These are phyloP conservation scores for Usnea hakonensis DNA, from an alignment of 495 filamentous ascomycete genomes.

Conservation along the genomic window DNA sequence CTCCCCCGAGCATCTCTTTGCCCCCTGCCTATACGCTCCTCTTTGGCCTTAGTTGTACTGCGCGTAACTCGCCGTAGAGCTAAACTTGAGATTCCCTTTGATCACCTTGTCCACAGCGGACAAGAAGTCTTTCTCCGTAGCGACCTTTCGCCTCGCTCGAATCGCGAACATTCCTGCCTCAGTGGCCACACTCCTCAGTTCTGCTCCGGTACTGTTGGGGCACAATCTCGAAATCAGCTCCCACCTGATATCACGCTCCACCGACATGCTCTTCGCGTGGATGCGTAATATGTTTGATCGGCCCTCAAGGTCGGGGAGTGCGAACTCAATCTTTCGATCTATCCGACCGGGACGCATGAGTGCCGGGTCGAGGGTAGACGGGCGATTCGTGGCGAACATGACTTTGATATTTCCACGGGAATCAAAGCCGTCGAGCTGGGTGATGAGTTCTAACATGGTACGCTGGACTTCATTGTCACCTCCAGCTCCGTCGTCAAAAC, in stretches of 20 bases:
- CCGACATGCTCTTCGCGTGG: conserved; percentile 99
- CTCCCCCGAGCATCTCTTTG: background rate
- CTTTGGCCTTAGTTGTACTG: conserved; percentile 74
- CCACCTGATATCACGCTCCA: conserved; percentile 97
- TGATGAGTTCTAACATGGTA: conserved; percentile 98
- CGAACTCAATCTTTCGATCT: conserved; percentile 98
- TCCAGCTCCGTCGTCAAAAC: conserved; percentile 95
- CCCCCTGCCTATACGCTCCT: background rate
- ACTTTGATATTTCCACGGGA: conserved; percentile 98
- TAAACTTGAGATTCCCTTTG: conserved; percentile 98
- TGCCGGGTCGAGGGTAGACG: conserved; percentile 90
- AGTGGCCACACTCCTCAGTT: conserved; percentile 92
- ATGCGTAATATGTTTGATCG: conserved; percentile 96
- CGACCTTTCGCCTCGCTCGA: conserved; percentile 91
- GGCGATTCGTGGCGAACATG: conserved; percentile 98
- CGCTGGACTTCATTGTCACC: conserved; percentile 99
- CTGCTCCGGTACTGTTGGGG: conserved; percentile 93
- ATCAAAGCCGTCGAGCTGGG: conserved; percentile 96
- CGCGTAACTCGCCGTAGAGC: conserved; percentile 97
- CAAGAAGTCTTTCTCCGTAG: conserved; percentile 98
- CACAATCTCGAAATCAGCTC: conserved; percentile 94
- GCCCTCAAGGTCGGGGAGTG: conserved; percentile 90
- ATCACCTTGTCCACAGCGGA: conserved; percentile 98
- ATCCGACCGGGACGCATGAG: conserved; percentile 97
- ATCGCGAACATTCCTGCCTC: conserved; percentile 99